phyloP scores from a whole-genome alignment of 1,284 basidiomycete species.

The Boletus mariae region DNA sequence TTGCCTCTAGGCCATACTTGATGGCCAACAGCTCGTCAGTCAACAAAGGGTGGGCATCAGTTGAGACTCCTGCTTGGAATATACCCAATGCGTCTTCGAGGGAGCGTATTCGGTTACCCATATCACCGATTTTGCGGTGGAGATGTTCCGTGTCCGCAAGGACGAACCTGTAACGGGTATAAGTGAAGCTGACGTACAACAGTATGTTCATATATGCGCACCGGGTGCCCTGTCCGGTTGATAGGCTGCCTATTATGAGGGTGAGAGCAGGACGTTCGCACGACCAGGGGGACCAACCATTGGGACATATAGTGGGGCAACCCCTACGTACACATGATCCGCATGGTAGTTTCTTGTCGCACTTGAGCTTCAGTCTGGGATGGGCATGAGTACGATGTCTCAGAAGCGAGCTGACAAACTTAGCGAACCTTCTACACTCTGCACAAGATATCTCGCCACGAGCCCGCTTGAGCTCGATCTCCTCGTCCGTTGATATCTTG shows the following conservation, averaged over 20 bases:
- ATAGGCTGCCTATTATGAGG: slow-evolving; percentile 39
- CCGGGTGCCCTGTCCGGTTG: slow-evolving; percentile 59
- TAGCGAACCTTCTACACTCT: slow-evolving; percentile 44
- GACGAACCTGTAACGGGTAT: slow-evolving; percentile 46
- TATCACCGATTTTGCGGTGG: slow-evolving; percentile 64
- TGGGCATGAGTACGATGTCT: slow-evolving; percentile 1
- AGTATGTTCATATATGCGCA: slow-evolving; percentile 21
- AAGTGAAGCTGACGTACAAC: neutral
- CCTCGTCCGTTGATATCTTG: slow-evolving; percentile 46
- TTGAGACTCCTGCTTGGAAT: slow-evolving; percentile 58
- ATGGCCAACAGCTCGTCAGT: slow-evolving; percentile 56
- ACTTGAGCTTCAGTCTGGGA: slow-evolving; percentile 61
- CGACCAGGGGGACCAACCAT: slow-evolving; percentile 30
- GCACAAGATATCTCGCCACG: slow-evolving; percentile 58
- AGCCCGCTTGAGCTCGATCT: slow-evolving; percentile 49
- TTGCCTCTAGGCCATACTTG: slow-evolving; percentile 51
- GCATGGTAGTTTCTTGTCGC: slow-evolving; percentile 60
- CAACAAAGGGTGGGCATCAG: slow-evolving; percentile 61
- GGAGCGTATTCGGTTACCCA: slow-evolving; percentile 70
- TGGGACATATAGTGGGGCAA: slow-evolving; percentile 53
- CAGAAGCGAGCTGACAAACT: neutral
- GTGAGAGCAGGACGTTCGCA: neutral
- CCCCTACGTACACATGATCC: slow-evolving; percentile 43
- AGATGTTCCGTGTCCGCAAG: slow-evolving; percentile 69
- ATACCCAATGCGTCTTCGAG: slow-evolving; percentile 67